Base-by-base conservation (phyloP, 2,329 filamentous ascomycete species). In the Coleophoma cylindrospora region DNA sequence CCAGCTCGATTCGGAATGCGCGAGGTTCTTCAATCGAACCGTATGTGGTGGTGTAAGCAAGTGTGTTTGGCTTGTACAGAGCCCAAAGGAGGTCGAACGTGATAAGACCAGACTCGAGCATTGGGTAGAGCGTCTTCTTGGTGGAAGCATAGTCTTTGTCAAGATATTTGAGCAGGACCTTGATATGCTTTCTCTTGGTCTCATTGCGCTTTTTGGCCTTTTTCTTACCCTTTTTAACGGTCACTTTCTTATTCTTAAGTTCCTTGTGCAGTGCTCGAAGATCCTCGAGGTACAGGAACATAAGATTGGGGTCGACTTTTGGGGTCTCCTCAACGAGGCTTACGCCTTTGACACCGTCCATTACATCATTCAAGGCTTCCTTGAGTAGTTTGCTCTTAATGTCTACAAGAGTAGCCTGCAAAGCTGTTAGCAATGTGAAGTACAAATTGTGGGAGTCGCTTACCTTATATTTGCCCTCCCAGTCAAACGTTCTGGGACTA, bases 11-110 rank as follows among this genome's bases (percentile, higher is more conserved):
- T 65, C 88, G 91, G 76, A 95, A 92, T 10, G 87, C 86, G 14
- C 89, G 81, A 2, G 89, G 87, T 59, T 94, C 84, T 37, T 92
- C 87, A 13, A 76, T 71, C 34, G 81, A 83, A 3, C 87, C 87
- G 55, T 95, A 95, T 0, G 88, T 92, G 0, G 82, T 80, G 0
- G 86, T 82, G 64, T 86, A 92, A 1, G 83, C 86, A 17, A 95
- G 79, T 0, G 88, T 90, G 60, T 90, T 88, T 0, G 91, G 91
- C 62, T 94, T 95, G 78, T 87, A 95, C 3, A 96, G 70, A 0
- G 90, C 89, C 91, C 91, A 95, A 1, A 95, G 73, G 2, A 95
- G 76, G 50, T 96, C 89, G 59, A 91, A 96, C 0, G 89, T 95
- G 64, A 95, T 95, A 41, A 90, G 83, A 9, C 89, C 89, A 33